These are phyloP conservation scores for Echites panduratus DNA, from an alignment of 257 asterid genomes.

Conservation along the genomic window DNA sequence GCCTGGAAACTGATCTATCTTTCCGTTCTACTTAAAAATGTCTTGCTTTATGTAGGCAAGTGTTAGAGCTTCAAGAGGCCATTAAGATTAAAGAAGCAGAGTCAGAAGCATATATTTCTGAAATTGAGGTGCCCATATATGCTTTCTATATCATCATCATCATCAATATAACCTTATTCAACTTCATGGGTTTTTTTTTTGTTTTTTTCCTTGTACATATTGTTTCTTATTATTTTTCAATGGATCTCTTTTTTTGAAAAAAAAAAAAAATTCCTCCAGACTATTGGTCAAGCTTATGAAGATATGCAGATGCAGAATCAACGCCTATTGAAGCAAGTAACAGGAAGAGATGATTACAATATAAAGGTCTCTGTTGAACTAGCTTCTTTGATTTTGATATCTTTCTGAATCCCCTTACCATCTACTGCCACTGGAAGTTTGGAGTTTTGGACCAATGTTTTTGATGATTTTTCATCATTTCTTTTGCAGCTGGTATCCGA, in stretches of 20 bases:
- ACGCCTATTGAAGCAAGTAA: slow-evolving; percentile 71
- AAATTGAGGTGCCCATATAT: slow-evolving; percentile 66
- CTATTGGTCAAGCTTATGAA: slow-evolving; percentile 98
- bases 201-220: not conserved
- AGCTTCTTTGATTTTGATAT: slow-evolving; percentile 1
- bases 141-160: not conserved
- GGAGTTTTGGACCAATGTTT: not conserved
- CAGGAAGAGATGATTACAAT: slow-evolving; percentile 86
- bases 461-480: not conserved
- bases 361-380: slow-evolving; percentile 58
- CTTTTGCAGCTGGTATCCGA: slow-evolving; percentile 84
- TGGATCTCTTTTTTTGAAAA: not conserved
- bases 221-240: slow-evolving; percentile 8
- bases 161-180: slow-evolving; percentile 4
- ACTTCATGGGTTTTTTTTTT: slow-evolving; percentile 17
- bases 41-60: slow-evolving; percentile 45
- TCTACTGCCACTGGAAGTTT: slow-evolving; percentile 13
- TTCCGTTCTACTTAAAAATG: not conserved
- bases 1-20: not conserved
- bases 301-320: slow-evolving; percentile 98
- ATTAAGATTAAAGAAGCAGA: slow-evolving; percentile 80
- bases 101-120: slow-evolving; percentile 76
- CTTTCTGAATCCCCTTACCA: slow-evolving; percentile 10
- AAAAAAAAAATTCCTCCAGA: slow-evolving; percentile 31
- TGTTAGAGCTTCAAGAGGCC: slow-evolving; percentile 87